Evolutionary conservation across 768 basidiomycete genomes (phyloP).

Genomic region (Rhodotorula babjevae): DNA sequence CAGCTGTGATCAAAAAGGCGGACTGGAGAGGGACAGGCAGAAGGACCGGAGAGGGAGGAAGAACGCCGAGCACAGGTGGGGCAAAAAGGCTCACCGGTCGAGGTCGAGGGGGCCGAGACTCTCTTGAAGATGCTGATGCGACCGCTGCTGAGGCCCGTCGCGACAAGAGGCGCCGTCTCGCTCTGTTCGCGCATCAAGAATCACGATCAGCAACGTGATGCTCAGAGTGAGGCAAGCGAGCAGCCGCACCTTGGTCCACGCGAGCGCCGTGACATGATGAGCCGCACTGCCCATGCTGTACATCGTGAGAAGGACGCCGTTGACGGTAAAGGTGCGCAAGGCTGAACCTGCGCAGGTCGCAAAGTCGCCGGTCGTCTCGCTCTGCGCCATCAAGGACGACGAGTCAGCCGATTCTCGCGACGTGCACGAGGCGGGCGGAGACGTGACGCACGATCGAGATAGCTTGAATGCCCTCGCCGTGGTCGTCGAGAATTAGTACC

Average conservation of each 20-base stretch:
- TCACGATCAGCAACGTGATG: no score
- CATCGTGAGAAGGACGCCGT: slow-evolving; percentile 5
- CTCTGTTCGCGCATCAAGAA: background rate
- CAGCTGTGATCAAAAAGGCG: no score
- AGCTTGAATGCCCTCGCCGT: background rate
- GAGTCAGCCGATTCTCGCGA: background rate
- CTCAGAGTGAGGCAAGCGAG: no score
- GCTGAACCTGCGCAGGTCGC: background rate
- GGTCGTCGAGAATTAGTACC: background rate
- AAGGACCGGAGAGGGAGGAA: no score
- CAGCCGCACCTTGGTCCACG: slow-evolving; percentile 5
- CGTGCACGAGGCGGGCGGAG: background rate
- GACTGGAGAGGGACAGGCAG: no score
- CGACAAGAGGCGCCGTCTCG: slow-evolving; percentile 7
- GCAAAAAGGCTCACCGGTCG: background rate
- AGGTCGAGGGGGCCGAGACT: background rate
- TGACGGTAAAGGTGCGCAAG: slow-evolving; percentile 2
- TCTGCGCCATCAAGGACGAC: background rate
- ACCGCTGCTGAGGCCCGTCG: background rate
- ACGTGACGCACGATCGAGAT: slow-evolving; percentile 3
- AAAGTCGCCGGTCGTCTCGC: slow-evolving; percentile 17
- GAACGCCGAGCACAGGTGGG: no score
- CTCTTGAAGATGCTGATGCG: background rate
- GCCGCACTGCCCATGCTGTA: background rate
- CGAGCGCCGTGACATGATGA: background rate